Evolutionary conservation across 2,329 filamentous ascomycete species (phyloP).

Genomic region (Fusarium humuli): DNA sequence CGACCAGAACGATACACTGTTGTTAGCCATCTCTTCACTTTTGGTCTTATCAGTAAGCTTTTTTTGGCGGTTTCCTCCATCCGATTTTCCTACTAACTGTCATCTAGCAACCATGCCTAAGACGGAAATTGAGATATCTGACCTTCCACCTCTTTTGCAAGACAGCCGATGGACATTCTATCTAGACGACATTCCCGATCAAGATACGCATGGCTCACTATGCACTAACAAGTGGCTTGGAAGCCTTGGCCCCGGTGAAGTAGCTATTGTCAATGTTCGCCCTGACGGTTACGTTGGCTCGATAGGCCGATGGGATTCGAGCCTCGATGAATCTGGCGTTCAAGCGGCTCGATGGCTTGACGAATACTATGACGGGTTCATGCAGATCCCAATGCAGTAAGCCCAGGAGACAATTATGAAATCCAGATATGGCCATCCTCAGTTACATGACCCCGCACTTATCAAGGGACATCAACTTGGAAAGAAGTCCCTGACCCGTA

Average conservation of each 20-base stretch:
- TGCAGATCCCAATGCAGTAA: conserved; percentile 59
- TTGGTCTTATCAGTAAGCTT: conserved; percentile 72
- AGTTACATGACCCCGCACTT: conserved; percentile 21
- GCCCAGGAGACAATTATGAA: conserved; percentile 16
- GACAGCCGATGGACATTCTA: conserved; percentile 79
- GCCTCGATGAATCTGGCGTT: conserved; percentile 62
- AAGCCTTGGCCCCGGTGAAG: conserved; percentile 64
- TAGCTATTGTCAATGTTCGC: conserved; percentile 74
- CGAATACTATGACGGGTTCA: conserved; percentile 65
- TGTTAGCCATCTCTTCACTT: conserved; percentile 76
- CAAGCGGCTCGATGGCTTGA: conserved; percentile 67
- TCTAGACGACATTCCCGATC: conserved; percentile 71
- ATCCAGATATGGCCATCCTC: conserved; percentile 36
- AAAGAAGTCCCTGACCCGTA: conserved; percentile 19
- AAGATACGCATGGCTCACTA: conserved; percentile 61
- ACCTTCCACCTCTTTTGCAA: conserved; percentile 71
- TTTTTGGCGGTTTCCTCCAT: neutral
- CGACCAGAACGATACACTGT: conserved; percentile 76
- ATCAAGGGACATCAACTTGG: conserved; percentile 21
- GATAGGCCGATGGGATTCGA: conserved; percentile 66
- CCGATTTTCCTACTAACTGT: conserved; percentile 23
- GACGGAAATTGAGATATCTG: conserved; percentile 71
- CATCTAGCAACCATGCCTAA: conserved; percentile 68
- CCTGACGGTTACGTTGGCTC: conserved; percentile 81
- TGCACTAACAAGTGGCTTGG: conserved; percentile 79